Conservation (phyloP, 2,329 filamentous ascomycete genomes). For the Colletotrichum sp. region DNA sequence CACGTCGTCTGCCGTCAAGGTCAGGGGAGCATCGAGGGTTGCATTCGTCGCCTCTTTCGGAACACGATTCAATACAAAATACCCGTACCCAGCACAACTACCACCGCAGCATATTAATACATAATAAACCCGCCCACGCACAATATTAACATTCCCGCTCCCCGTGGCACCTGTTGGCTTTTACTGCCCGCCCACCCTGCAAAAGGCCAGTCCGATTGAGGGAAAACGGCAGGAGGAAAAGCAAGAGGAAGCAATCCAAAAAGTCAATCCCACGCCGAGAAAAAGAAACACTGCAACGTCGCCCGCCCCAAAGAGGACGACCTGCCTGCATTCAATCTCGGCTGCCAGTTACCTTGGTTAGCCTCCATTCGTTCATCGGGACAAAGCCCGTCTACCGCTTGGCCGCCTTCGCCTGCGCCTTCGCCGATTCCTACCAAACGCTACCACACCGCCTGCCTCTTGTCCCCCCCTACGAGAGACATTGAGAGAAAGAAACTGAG, state of each 20-base stretch:
- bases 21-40: slow-evolving; percentile 15
- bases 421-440: not conserved
- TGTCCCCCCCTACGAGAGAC: not conserved
- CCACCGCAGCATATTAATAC: not conserved
- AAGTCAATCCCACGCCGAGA: not conserved
- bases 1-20: not conserved
- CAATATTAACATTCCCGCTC: not conserved
- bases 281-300: slow-evolving; percentile 6
- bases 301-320: not conserved
- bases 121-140: slow-evolving; percentile 2
- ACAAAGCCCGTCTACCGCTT: not conserved
- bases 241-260: slow-evolving; percentile 2
- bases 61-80: not conserved
- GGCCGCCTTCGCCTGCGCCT: not conserved
- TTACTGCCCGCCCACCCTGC: not conserved
- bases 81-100: not conserved
- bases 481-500: not conserved
- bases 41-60: slow-evolving; percentile 8
- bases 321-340: not conserved
- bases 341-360: slow-evolving; percentile 8
- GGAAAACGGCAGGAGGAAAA: not conserved
- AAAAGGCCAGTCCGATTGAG: not conserved
- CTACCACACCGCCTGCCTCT: not conserved
- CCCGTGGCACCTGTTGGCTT: not conserved
- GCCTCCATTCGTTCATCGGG: not conserved